These are phyloP conservation scores for Dovyalis caffra DNA, from an alignment of 345 rosid genomes.

Conservation along the genomic window DNA sequence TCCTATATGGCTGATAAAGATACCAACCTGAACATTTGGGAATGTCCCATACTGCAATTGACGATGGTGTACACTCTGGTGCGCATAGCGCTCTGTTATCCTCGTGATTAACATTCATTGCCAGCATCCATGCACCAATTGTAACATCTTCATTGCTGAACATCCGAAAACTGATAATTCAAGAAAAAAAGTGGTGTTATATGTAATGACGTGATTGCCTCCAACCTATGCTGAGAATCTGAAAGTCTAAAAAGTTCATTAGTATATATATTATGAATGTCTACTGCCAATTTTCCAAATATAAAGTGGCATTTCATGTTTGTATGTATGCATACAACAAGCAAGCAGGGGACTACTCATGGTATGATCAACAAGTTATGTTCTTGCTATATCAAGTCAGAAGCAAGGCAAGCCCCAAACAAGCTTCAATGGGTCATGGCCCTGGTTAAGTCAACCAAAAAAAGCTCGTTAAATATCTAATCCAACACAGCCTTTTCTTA, in stretches of 20 bases:
- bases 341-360: background rate
- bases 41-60: conserved; percentile 89
- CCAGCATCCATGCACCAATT: conserved; percentile 97
- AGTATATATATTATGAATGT: background rate
- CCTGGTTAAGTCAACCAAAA: background rate
- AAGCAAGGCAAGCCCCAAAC: background rate
- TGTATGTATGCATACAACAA: background rate
- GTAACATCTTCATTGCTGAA: conserved; percentile 96
- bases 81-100: conserved; percentile 59
- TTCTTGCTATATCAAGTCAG: background rate
- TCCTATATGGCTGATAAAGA: conserved; percentile 2
- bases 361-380: background rate
- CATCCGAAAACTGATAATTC: conserved; percentile 78
- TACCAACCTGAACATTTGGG: conserved; percentile 91
- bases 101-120: conserved; percentile 94
- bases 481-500: background rate
- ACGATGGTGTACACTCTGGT: conserved; percentile 63
- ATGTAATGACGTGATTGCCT: background rate
- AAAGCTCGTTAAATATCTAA: background rate
- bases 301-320: background rate
- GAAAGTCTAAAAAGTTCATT: background rate
- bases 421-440: background rate
- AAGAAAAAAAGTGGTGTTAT: conserved; percentile 4
- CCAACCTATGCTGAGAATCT: background rate
- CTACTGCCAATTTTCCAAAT: background rate